A percentile compares a stretch with the other conserved stretches of the same genome.
These are phyloP conservation scores for Aureobasidium melanogenum DNA, from an alignment of 2,329 filamentous ascomycete species.

Conservation along the genomic window DNA sequence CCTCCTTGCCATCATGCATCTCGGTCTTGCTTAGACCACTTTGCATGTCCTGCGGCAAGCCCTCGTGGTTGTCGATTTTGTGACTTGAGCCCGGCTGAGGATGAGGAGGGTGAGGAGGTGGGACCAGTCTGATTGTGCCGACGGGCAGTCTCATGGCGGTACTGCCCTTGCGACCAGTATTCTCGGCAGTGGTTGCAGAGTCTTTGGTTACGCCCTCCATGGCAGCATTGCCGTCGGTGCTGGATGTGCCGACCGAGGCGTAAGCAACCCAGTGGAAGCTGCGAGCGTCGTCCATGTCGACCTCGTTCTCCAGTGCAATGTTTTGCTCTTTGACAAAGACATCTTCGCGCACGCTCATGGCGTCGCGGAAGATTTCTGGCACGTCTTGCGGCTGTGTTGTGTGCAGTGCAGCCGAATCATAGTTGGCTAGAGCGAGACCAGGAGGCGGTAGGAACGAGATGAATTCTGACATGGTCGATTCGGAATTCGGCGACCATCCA, in stretches of 20 bases:
- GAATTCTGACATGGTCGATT: constrained; percentile 26
- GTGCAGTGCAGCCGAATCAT: constrained; percentile 22
- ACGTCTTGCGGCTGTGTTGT: constrained; percentile 28
- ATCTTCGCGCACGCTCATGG: constrained; percentile 47
- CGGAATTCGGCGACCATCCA: neutral
- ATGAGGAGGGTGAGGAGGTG: constrained; percentile 65
- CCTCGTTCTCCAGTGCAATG: constrained; percentile 56
- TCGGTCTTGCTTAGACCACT: constrained; percentile 30
- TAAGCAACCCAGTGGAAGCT: constrained; percentile 88
- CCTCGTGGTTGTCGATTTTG: constrained; percentile 18
- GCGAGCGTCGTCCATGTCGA: constrained; percentile 70
- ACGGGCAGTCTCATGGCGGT: constrained; percentile 47
- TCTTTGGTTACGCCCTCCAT: constrained; percentile 23
- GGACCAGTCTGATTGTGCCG: constrained; percentile 71
- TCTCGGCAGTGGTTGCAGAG: constrained; percentile 28
- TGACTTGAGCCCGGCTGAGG: constrained; percentile 37
- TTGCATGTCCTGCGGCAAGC: constrained; percentile 12
- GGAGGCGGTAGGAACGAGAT: constrained; percentile 30
- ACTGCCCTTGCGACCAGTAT: constrained; percentile 27
- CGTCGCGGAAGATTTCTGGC: constrained; percentile 42
- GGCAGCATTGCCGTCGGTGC: constrained; percentile 31
- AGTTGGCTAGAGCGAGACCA: constrained; percentile 26
- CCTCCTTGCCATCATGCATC: constrained; percentile 54
- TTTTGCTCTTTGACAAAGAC: constrained; percentile 52
- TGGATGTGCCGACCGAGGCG: constrained; percentile 46